These are phyloP conservation scores for Saraca asoca DNA, from an alignment of 331 rosid species.

Conservation along the genomic window DNA sequence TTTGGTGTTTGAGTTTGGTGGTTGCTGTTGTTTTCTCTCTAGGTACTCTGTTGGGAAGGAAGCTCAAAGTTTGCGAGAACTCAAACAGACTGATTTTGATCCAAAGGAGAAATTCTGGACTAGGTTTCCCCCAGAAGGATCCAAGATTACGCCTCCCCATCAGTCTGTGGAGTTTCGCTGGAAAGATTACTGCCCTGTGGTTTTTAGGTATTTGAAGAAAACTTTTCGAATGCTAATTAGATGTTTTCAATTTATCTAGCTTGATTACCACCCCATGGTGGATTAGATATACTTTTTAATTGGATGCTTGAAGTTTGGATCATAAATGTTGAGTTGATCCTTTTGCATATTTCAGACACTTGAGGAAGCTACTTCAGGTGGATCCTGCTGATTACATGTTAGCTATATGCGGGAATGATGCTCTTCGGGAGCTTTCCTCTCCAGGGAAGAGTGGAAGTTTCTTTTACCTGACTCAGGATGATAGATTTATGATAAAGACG, in stretches of 20 bases:
- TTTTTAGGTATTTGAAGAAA: conserved; percentile 63
- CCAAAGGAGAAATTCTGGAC: conserved; percentile 97
- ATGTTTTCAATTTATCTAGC: not conserved
- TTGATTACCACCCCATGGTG: not conserved
- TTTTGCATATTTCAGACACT: conserved; percentile 54
- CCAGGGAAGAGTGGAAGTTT: conserved; percentile 96
- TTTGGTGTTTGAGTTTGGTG: conserved; percentile 7
- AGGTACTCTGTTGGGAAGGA: conserved; percentile 90
- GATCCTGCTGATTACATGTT: conserved; percentile 98
- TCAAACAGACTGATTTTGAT: conserved; percentile 78
- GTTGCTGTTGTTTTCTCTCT: conserved; percentile 13
- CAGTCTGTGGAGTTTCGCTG: conserved; percentile 82
- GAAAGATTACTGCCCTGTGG: conserved; percentile 97
- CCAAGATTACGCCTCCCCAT: conserved; percentile 90
- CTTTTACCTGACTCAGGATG: conserved; percentile 96
- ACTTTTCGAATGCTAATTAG: not conserved
- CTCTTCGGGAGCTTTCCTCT: conserved; percentile 93
- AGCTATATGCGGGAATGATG: conserved; percentile 92
- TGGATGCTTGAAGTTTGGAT: too few species aligned
- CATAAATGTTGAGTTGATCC: conserved; percentile 8
- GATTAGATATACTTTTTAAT: not conserved
- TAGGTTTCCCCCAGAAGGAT: conserved; percentile 83
- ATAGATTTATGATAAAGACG: conserved; percentile 93
- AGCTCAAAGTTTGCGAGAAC: conserved; percentile 54
- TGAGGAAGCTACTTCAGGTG: conserved; percentile 84